A percentile compares a stretch with the other conserved stretches of the same genome.
These are phyloP conservation scores for Beauveria rudraprayagi DNA, from an alignment of 2,329 filamentous ascomycete genomes.

Conservation along the genomic window DNA sequence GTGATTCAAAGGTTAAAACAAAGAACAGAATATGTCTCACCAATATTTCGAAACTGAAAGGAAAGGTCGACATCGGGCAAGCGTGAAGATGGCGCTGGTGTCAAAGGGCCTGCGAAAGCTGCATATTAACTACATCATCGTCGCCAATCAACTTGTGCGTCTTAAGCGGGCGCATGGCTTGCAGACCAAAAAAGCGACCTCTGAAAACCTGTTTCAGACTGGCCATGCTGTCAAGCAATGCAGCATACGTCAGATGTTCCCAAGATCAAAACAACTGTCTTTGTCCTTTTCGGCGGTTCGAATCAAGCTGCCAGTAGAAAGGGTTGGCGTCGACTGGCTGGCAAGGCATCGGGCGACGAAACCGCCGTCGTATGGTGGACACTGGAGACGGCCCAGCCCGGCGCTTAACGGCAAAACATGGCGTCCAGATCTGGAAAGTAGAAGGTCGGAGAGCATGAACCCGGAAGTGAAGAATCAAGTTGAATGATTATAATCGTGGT, in stretches of 20 bases:
- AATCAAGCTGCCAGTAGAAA: not conserved
- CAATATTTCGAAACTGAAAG: not conserved
- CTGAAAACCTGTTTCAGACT: not conserved
- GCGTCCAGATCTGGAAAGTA: not conserved
- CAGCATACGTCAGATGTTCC: not conserved
- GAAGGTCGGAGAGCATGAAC: not conserved
- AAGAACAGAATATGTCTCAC: not conserved
- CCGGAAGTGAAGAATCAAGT: not conserved
- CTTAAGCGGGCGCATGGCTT: not conserved
- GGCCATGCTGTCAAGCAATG: not conserved
- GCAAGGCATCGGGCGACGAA: not conserved
- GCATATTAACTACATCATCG: constrained; percentile 2
- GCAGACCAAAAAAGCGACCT: not conserved
- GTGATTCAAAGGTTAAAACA: not conserved
- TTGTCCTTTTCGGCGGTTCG: not conserved
- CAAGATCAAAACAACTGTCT: not conserved
- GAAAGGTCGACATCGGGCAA: not conserved
- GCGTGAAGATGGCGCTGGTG: not conserved
- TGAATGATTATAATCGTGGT: not conserved
- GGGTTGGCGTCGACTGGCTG: not conserved
- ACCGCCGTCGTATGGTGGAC: not conserved
- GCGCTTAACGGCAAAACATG: not conserved
- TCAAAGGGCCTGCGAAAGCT: not conserved
- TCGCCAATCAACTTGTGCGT: not conserved
- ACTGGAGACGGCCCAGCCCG: not conserved